Percentiles rank a stretch among this genome's conserved stretches.
phyloP scores from a whole-genome alignment of 495 filamentous ascomycete species.

The Diplogelasinospora grovesii region DNA sequence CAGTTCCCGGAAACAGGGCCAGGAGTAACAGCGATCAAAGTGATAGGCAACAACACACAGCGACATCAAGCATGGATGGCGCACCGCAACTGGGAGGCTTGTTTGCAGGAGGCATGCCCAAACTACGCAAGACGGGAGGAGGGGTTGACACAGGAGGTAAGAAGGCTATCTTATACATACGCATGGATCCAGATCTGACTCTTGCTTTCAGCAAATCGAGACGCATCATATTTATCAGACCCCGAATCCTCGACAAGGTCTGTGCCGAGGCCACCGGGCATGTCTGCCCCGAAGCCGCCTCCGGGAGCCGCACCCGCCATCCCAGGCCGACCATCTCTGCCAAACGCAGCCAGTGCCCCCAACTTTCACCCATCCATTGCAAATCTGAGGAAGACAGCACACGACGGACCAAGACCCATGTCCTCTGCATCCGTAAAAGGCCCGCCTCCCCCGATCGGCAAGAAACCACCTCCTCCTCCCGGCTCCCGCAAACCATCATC shows the following conservation, averaged over 20 bases:
- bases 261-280: conserved; percentile 52
- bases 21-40: conserved; percentile 77
- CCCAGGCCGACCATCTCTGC: conserved; percentile 43
- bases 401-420: conserved; percentile 45
- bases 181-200: conserved; percentile 28
- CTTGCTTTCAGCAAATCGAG: conserved; percentile 52
- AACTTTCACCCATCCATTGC: conserved; percentile 52
- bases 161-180: conserved; percentile 6
- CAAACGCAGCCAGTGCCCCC: conserved; percentile 28
- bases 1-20: conserved; percentile 60
- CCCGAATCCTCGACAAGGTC: conserved; percentile 56
- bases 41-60: conserved; percentile 38
- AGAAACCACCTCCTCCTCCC: conserved; percentile 64
- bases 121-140: conserved; percentile 76
- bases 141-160: conserved; percentile 81
- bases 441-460: conserved; percentile 53
- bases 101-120: conserved; percentile 93
- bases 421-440: conserved; percentile 46
- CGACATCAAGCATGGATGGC: conserved; percentile 36
- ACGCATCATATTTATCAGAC: conserved; percentile 73
- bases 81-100: conserved; percentile 82
- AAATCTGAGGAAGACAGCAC: conserved; percentile 53
- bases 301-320: conserved; percentile 51
- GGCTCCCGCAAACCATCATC: conserved; percentile 61
- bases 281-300: conserved; percentile 58